Conservation (phyloP, 805 yeast genomes). For the Nakazawaea holstii region DNA sequence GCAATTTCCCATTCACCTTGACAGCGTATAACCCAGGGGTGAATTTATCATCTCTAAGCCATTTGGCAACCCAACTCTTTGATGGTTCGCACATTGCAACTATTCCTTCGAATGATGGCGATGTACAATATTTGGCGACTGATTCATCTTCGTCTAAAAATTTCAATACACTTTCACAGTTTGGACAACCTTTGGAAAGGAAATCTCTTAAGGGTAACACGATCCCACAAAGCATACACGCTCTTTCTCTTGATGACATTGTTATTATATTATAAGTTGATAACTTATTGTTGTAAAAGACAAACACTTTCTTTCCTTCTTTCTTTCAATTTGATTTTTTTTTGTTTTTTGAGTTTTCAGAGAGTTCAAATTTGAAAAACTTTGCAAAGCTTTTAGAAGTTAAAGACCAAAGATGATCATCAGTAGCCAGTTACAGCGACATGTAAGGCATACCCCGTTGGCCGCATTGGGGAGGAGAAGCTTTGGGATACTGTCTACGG, state of each 20-base stretch:
- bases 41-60: conserved; percentile 89
- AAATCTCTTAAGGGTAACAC: conserved; percentile 78
- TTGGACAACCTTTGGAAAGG: conserved; percentile 87
- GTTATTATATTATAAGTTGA: no score
- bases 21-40: conserved; percentile 91
- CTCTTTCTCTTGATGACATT: conserved; percentile 68
- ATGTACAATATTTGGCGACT: conserved; percentile 84
- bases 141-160: conserved; percentile 75
- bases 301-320: no score
- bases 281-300: no score
- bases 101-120: conserved; percentile 93
- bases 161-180: conserved; percentile 86
- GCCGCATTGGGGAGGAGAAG: neutral
- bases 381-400: neutral
- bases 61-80: conserved; percentile 91
- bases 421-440: neutral
- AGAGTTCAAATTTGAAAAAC: neutral
- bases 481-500: conserved; percentile 3
- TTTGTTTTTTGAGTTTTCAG: neutral
- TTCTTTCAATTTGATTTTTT: neutral
- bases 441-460: neutral
- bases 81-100: conserved; percentile 86
- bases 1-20: conserved; percentile 85
- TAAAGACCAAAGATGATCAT: conserved; percentile 14
- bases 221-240: conserved; percentile 95